A percentile compares a stretch with the other conserved stretches of the same genome.
phyloP scores from a whole-genome alignment of 495 filamentous ascomycete species.

The Lasiosphaeria ovina region DNA sequence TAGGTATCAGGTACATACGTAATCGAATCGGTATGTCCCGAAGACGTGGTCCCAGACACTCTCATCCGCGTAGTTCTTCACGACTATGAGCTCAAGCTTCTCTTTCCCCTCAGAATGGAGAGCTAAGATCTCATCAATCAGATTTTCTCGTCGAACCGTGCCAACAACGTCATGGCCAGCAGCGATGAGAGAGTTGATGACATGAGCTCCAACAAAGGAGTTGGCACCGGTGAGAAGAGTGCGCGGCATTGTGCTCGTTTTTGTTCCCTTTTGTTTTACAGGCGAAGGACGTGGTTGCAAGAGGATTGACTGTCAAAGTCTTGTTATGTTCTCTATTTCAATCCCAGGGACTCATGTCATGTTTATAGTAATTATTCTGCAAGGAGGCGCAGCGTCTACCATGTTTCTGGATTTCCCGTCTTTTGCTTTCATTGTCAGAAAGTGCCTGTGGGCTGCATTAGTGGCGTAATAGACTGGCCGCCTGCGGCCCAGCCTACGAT shows the following conservation, averaged over 20 bases:
- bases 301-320: neutral
- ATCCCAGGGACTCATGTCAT: neutral
- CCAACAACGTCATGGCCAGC: slow-evolving; percentile 18
- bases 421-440: no score
- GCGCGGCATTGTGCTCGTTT: slow-evolving; percentile 22
- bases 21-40: slow-evolving; percentile 13
- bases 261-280: neutral
- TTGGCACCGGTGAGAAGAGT: slow-evolving; percentile 41
- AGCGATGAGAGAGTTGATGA: slow-evolving; percentile 35
- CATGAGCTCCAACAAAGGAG: slow-evolving; percentile 35
- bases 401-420: no score
- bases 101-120: slow-evolving; percentile 27
- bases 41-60: slow-evolving; percentile 20
- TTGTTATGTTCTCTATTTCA: neutral
- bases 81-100: slow-evolving; percentile 16
- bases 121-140: slow-evolving; percentile 26
- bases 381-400: no score
- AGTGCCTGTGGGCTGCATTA: no score
- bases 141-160: slow-evolving; percentile 15
- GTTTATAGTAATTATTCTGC: no score
- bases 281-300: neutral
- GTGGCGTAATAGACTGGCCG: no score
- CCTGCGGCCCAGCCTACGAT: no score
- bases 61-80: slow-evolving; percentile 19
- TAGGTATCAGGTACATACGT: slow-evolving; percentile 13